phyloP scores from a whole-genome alignment of 2,329 filamentous ascomycete genomes.

The Botrytis sinoallii region DNA sequence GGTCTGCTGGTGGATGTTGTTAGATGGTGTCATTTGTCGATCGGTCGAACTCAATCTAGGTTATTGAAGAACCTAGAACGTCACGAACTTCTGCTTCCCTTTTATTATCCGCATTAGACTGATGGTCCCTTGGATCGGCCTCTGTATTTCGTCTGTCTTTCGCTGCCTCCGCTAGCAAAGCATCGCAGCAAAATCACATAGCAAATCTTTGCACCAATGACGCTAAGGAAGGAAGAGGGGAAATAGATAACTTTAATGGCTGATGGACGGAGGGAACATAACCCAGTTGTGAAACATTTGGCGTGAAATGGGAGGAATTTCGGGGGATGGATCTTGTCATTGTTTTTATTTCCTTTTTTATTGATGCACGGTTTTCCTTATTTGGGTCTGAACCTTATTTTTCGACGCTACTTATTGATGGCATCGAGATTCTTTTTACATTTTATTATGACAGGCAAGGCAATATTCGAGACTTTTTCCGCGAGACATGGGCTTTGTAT shows the following conservation, averaged over 20 bases:
- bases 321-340: slow-evolving; percentile 26
- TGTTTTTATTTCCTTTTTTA: slow-evolving; percentile 21
- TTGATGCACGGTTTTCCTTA: slow-evolving; percentile 19
- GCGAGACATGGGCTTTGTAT: slow-evolving; percentile 10
- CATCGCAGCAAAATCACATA: slow-evolving; percentile 26
- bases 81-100: slow-evolving; percentile 29
- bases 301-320: slow-evolving; percentile 29
- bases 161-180: slow-evolving; percentile 20
- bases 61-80: slow-evolving; percentile 25
- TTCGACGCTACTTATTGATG: slow-evolving; percentile 16
- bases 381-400: slow-evolving; percentile 12
- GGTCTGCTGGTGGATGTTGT: slow-evolving; percentile 84
- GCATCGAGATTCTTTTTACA: slow-evolving; percentile 12
- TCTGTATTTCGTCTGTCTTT: slow-evolving; percentile 32
- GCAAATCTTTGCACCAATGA: slow-evolving; percentile 24
- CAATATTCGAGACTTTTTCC: slow-evolving; percentile 19
- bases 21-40: slow-evolving; percentile 49
- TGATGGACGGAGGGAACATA: slow-evolving; percentile 27
- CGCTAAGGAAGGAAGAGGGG: slow-evolving; percentile 15
- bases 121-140: slow-evolving; percentile 34
- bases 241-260: slow-evolving; percentile 36
- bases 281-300: slow-evolving; percentile 30
- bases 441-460: slow-evolving; percentile 25
- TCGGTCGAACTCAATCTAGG: slow-evolving; percentile 14
- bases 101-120: slow-evolving; percentile 35